Evolutionary conservation across 257 asterid genomes (phyloP).

Genomic region (Avicennia marina): DNA sequence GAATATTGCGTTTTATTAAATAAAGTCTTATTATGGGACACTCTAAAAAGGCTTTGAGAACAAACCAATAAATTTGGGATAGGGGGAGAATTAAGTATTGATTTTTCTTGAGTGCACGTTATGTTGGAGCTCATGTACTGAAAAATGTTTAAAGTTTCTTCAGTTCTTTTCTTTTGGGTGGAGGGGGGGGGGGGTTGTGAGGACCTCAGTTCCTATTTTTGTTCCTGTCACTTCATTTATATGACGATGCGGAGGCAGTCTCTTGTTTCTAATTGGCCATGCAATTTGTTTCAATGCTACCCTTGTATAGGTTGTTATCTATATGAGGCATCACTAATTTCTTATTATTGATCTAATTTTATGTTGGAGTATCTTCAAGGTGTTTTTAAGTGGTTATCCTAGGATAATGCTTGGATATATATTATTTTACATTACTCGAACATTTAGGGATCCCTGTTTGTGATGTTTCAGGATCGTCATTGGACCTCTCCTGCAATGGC

Average conservation of each 20-base stretch:
- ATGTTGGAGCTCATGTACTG: background rate
- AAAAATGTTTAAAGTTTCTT: background rate
- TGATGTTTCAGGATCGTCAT: conserved; percentile 77
- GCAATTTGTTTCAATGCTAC: background rate
- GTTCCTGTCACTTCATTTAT: background rate
- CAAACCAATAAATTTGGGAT: background rate
- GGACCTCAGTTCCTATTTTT: background rate
- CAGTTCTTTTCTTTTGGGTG: conserved; percentile 1
- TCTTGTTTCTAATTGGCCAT: conserved; percentile 19
- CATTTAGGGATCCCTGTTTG: conserved; percentile 11
- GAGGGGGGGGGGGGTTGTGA: background rate
- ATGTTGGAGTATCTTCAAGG: too few relatives aligned
- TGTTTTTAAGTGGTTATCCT: too few relatives aligned
- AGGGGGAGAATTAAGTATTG: background rate
- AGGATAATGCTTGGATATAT: background rate
- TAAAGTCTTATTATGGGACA: background rate
- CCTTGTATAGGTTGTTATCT: background rate
- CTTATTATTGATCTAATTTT: conserved; percentile 9
- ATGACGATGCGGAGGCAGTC: background rate
- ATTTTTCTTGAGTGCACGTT: conserved; percentile 3
- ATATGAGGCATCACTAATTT: conserved; percentile 7
- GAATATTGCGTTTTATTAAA: background rate
- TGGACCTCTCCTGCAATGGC: conserved; percentile 96
- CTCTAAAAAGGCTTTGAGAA: background rate
- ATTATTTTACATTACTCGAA: conserved; percentile 12